These are phyloP conservation scores for Phytophthora pisi DNA, from an alignment of 352 stramenopile species.

Conservation along the genomic window DNA sequence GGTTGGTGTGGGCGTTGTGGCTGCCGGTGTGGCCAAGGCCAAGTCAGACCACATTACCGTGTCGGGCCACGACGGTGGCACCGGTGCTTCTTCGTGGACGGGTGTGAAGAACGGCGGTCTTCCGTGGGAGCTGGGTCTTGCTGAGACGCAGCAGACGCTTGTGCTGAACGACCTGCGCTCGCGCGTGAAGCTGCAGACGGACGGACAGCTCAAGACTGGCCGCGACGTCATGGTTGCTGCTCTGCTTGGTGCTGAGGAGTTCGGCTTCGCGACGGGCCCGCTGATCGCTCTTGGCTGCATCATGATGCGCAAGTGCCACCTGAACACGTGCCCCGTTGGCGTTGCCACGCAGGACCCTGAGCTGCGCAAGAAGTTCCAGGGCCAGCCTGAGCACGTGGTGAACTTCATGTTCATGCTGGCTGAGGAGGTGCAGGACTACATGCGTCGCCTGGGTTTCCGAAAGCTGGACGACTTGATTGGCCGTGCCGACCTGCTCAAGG, in stretches of 20 bases:
- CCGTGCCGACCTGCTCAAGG: constrained; percentile 93
- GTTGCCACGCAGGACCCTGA: constrained; percentile 98
- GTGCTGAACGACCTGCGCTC: constrained; percentile 95
- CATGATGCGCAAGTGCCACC: constrained; percentile 98
- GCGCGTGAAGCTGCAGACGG: constrained; percentile 94
- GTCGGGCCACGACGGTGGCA: constrained; percentile 95
- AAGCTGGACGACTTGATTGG: constrained; percentile 95
- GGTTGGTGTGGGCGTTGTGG: constrained; percentile 96
- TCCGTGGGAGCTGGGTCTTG: constrained; percentile 96
- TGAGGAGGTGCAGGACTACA: constrained; percentile 91
- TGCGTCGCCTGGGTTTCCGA: constrained; percentile 88
- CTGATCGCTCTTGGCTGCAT: constrained; percentile 97
- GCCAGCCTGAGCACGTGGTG: constrained; percentile 96
- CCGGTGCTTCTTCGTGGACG: constrained; percentile 95
- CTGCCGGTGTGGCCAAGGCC: constrained; percentile 90
- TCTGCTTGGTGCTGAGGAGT: constrained; percentile 96
- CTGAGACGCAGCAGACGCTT: constrained; percentile 96
- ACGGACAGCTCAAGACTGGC: constrained; percentile 95
- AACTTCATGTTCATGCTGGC: constrained; percentile 98
- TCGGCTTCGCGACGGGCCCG: constrained; percentile 94
- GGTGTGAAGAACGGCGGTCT: constrained; percentile 94
- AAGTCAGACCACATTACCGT: constrained; percentile 97
- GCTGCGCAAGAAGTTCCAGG: constrained; percentile 95
- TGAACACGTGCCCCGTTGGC: constrained; percentile 98
- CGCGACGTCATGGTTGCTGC: constrained; percentile 95